Percentiles rank a stretch among this genome's conserved stretches.
These are phyloP conservation scores for Osmanthus fragrans DNA, from an alignment of 257 asterid species.

Conservation along the genomic window DNA sequence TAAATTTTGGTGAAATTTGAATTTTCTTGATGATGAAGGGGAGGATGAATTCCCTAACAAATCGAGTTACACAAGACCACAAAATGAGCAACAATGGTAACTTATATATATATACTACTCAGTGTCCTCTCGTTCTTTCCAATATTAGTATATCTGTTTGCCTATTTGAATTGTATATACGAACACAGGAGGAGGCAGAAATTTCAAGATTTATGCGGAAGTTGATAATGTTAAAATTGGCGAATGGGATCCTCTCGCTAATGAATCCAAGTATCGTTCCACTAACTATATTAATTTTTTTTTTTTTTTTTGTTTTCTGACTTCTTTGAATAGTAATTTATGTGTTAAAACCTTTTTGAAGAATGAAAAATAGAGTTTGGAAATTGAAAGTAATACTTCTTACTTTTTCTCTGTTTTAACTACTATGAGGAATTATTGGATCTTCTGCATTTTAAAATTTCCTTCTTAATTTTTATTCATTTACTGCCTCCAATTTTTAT, in stretches of 20 bases:
- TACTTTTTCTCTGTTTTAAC: neutral
- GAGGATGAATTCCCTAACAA: conserved; percentile 31
- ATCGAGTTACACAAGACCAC: conserved; percentile 30
- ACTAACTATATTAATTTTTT: neutral
- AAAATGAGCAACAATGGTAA: conserved; percentile 43
- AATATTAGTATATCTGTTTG: conserved; percentile 13
- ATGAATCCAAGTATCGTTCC: conserved; percentile 33
- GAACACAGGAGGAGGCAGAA: conserved; percentile 29
- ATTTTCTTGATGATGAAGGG: conserved; percentile 34
- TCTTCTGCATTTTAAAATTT: conserved; percentile 3
- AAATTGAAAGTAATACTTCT: neutral
- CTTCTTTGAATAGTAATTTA: neutral
- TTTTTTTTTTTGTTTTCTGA: neutral
- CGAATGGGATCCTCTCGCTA: conserved; percentile 27
- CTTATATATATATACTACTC: conserved; percentile 16
- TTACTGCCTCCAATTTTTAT: neutral
- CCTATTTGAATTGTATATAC: conserved; percentile 13
- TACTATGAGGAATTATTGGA: neutral
- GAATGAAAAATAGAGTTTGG: neutral
- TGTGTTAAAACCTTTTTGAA: neutral
- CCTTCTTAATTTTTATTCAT: conserved; percentile 4
- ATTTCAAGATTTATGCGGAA: conserved; percentile 52
- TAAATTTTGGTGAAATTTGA: neutral
- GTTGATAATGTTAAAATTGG: conserved; percentile 31
- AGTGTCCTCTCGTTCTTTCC: neutral